phyloP scores from a whole-genome alignment of 352 stramenopile species.

The Phytophthora vignae region DNA sequence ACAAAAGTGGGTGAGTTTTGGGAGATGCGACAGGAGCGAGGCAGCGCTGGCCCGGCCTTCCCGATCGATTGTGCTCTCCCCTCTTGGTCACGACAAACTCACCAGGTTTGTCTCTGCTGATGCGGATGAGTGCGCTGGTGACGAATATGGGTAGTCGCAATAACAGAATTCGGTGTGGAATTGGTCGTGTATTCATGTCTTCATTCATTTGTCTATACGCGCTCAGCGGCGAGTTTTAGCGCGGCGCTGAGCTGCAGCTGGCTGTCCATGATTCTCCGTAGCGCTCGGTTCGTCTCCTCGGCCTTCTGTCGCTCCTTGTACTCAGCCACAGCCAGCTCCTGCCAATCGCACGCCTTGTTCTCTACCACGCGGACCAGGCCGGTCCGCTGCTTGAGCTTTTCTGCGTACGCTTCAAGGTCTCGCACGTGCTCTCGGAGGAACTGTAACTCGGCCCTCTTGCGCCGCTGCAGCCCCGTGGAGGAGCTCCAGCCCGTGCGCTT shows the following conservation, averaged over 20 bases:
- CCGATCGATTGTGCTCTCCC: no score
- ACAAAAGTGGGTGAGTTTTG: background rate
- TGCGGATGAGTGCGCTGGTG: background rate
- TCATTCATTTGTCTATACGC: background rate
- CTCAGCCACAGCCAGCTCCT: slow-evolving; percentile 20
- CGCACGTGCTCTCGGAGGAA: slow-evolving; percentile 29
- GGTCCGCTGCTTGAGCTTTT: slow-evolving; percentile 22
- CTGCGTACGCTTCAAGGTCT: slow-evolving; percentile 28
- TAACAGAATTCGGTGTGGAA: background rate
- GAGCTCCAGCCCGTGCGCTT: slow-evolving; percentile 36
- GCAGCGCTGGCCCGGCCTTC: no score
- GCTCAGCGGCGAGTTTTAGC: slow-evolving; percentile 8
- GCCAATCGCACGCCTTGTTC: slow-evolving; percentile 18
- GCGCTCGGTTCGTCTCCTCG: slow-evolving; percentile 31
- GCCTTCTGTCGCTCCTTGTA: slow-evolving; percentile 24
- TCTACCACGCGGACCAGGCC: background rate
- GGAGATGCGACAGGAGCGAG: slow-evolving; percentile 4
- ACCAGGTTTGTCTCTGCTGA: background rate
- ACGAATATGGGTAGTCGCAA: slow-evolving; percentile 3
- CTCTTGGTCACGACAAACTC: background rate
- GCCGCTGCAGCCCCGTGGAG: slow-evolving; percentile 34
- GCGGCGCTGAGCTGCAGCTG: slow-evolving; percentile 20
- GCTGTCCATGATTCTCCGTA: slow-evolving; percentile 23
- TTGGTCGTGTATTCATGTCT: background rate
- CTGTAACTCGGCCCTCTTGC: slow-evolving; percentile 34